Conservation (phyloP, 768 basidiomycete genomes). For the Crucibulum laeve region DNA sequence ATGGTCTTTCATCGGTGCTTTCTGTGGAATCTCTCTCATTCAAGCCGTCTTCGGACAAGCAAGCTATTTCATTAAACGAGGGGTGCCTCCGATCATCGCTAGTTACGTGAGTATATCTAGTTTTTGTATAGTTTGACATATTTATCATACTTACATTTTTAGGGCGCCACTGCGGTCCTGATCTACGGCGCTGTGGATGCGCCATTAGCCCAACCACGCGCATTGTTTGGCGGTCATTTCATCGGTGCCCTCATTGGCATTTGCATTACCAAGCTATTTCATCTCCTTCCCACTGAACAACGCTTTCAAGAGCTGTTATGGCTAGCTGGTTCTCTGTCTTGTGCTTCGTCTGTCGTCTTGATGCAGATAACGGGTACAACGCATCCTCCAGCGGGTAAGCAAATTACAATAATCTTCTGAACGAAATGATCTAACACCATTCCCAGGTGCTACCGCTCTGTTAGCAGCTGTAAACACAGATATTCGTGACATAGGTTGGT, state of each 20-base stretch:
- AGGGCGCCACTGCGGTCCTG: slow-evolving; percentile 55
- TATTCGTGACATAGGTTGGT: slow-evolving; percentile 43
- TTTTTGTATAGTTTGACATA: neutral
- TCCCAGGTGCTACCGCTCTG: slow-evolving; percentile 47
- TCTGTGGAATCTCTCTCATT: slow-evolving; percentile 43
- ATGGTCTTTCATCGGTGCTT: slow-evolving; percentile 52
- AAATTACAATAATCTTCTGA: neutral
- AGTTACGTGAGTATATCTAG: slow-evolving; percentile 34
- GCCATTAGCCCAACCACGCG: slow-evolving; percentile 49
- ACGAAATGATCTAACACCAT: neutral
- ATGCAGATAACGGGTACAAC: slow-evolving; percentile 52
- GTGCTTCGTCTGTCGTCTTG: slow-evolving; percentile 33
- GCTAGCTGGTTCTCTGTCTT: slow-evolving; percentile 44
- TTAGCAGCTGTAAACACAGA: slow-evolving; percentile 39
- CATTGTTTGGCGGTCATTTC: slow-evolving; percentile 48
- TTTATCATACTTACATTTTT: neutral
- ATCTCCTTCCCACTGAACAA: slow-evolving; percentile 35
- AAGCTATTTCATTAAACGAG: slow-evolving; percentile 39
- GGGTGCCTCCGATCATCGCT: slow-evolving; percentile 42
- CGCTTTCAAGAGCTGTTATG: slow-evolving; percentile 41
- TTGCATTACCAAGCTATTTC: slow-evolving; percentile 48
- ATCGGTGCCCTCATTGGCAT: slow-evolving; percentile 44
- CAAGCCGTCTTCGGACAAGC: slow-evolving; percentile 46
- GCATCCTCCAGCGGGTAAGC: slow-evolving; percentile 49
- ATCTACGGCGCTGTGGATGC: slow-evolving; percentile 50